Conservation (phyloP, 192 early-diverging fungal species). For the Coemansia sp. region DNA sequence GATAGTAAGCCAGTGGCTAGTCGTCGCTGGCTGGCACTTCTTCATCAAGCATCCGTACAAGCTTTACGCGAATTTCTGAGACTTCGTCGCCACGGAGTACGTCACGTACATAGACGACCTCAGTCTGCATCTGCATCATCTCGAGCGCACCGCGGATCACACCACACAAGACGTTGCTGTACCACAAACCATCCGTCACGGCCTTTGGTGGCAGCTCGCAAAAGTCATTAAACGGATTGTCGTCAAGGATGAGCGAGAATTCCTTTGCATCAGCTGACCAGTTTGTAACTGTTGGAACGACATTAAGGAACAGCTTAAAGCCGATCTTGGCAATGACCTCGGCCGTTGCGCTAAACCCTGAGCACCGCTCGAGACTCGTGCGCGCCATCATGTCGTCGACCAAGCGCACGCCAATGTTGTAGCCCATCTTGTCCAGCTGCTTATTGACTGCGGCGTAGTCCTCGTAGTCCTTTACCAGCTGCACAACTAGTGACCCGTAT, state of each 20-base stretch:
- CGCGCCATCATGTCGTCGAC: constrained; percentile 98
- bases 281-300: constrained; percentile 80
- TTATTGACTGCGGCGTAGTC: constrained; percentile 92
- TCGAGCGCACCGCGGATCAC: constrained; percentile 94
- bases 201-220: constrained; percentile 92
- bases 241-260: constrained; percentile 93
- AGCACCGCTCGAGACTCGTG: constrained; percentile 60
- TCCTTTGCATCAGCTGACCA: constrained; percentile 84
- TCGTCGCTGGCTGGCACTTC: constrained; percentile 94
- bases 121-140: constrained; percentile 96
- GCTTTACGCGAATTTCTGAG: constrained; percentile 91
- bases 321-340: constrained; percentile 97
- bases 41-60: constrained; percentile 90
- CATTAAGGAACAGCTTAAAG: constrained; percentile 96
- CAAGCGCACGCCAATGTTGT: constrained; percentile 94
- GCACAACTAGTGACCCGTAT: constrained; percentile 95
- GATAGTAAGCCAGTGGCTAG: constrained; percentile 25
- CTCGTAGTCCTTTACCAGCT: constrained; percentile 92
- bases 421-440: constrained; percentile 99
- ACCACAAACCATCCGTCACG: constrained; percentile 83
- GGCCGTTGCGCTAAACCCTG: constrained; percentile 88
- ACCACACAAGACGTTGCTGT: constrained; percentile 94
- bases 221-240: constrained; percentile 97
- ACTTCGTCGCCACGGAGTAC: constrained; percentile 81
- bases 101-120: constrained; percentile 83